Percentiles rank a stretch among this genome's conserved stretches.
These are phyloP conservation scores for Eimeria brunetti DNA, from an alignment of 169 alveolate species.

Conservation along the genomic window DNA sequence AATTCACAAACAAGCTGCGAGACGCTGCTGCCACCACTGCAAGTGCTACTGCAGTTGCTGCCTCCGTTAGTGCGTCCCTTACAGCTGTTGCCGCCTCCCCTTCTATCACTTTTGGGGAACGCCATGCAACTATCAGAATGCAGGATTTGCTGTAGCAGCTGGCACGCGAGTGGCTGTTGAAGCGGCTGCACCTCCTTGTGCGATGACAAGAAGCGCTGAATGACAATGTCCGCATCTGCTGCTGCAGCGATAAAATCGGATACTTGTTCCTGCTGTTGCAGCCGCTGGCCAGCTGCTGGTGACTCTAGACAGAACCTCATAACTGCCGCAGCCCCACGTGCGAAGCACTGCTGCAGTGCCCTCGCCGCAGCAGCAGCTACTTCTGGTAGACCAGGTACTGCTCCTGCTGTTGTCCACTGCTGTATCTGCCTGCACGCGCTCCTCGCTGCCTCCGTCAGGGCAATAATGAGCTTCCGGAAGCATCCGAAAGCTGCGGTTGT, in stretches of 20 bases:
- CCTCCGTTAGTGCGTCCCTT: neutral
- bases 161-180: conserved; percentile 23
- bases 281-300: conserved; percentile 10
- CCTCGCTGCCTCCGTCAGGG: conserved; percentile 59
- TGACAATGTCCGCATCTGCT: conserved; percentile 39
- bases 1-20: neutral
- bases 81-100: neutral
- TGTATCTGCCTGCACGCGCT: conserved; percentile 45
- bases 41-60: neutral
- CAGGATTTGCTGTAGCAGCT: conserved; percentile 45
- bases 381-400: neutral
- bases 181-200: conserved; percentile 22
- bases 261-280: conserved; percentile 37
- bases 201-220: neutral
- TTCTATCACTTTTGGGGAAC: neutral
- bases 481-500: conserved; percentile 32
- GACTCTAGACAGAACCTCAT: conserved; percentile 3
- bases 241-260: conserved; percentile 39
- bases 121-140: neutral
- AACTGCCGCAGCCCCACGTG: conserved; percentile 19
- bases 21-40: neutral
- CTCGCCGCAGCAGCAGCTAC: conserved; percentile 1
- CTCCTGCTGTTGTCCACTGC: neutral
- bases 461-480: conserved; percentile 56
- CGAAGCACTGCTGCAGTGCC: conserved; percentile 37